phyloP scores from a whole-genome alignment of 805 yeast species.

The Yarrowia yakushimensis region DNA sequence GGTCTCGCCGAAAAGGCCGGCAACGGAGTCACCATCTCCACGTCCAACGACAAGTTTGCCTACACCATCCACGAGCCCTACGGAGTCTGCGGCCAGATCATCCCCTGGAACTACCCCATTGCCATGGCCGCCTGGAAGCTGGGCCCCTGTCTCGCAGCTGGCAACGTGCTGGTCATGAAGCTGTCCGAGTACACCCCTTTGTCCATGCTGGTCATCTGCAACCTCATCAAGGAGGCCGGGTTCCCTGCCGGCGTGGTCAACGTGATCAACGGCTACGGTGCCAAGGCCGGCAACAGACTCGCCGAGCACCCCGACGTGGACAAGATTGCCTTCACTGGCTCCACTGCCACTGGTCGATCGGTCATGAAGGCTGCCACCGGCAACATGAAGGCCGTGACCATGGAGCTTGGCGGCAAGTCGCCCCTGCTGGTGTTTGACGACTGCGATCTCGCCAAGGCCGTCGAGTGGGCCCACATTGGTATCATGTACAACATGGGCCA shows the following conservation, averaged over 20 bases:
- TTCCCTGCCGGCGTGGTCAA: constrained; percentile 90
- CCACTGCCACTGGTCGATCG: constrained; percentile 82
- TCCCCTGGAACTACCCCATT: constrained; percentile 96
- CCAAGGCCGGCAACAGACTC: constrained; percentile 76
- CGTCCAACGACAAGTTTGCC: constrained; percentile 68
- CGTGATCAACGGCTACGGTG: constrained; percentile 83
- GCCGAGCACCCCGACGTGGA: constrained; percentile 74
- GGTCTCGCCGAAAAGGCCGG: constrained; percentile 88
- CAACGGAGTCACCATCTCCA: constrained; percentile 66
- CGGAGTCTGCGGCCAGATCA: constrained; percentile 94
- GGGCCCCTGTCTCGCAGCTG: constrained; percentile 89
- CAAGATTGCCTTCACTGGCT: constrained; percentile 93
- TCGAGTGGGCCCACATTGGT: constrained; percentile 71
- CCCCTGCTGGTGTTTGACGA: constrained; percentile 87
- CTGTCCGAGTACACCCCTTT: constrained; percentile 91
- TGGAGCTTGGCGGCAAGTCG: constrained; percentile 96
- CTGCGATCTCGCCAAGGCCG: constrained; percentile 73
- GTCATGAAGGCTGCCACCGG: constrained; percentile 82
- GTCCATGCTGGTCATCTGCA: constrained; percentile 73
- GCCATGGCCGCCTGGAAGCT: constrained; percentile 93
- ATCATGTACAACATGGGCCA: constrained; percentile 94
- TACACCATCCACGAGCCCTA: constrained; percentile 85
- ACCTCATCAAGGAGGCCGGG: constrained; percentile 73
- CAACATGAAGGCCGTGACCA: constrained; percentile 82
- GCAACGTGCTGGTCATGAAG: constrained; percentile 83